Percentiles rank a stretch among this genome's conserved stretches.
Evolutionary conservation across 371 early-diverging fungal species (phyloP).

Genomic region (Mortierella sp.): DNA sequence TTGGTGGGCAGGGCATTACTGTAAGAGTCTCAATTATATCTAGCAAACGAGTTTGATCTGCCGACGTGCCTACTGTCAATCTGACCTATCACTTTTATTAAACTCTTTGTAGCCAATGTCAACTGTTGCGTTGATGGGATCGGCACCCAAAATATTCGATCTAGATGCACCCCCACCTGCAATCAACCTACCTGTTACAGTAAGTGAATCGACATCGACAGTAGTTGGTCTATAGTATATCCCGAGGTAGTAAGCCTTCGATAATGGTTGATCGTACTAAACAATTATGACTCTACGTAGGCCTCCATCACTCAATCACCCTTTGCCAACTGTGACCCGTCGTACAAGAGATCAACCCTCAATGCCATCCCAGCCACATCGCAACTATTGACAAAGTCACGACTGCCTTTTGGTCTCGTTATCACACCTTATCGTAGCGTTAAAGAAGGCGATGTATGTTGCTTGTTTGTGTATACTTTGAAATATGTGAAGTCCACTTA

Average conservation of each 20-base stretch:
- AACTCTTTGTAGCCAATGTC: constrained; percentile 19
- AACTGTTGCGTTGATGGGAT: constrained; percentile 51
- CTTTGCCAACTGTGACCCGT: constrained; percentile 76
- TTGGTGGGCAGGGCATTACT: constrained; percentile 31
- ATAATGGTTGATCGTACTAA: neutral
- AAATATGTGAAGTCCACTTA: neutral
- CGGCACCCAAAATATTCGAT: constrained; percentile 42
- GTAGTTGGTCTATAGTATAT: neutral
- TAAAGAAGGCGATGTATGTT: constrained; percentile 45
- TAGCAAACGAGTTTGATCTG: neutral
- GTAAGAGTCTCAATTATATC: constrained; percentile 11
- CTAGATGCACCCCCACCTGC: constrained; percentile 54
- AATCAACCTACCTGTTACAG: constrained; percentile 69
- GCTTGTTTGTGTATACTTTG: neutral
- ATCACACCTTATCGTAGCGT: constrained; percentile 82
- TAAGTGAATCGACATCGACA: constrained; percentile 27
- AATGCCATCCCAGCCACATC: constrained; percentile 90
- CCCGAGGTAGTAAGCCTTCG: neutral
- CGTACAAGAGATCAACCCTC: constrained; percentile 89
- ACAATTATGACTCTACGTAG: constrained; percentile 44
- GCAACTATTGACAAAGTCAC: constrained; percentile 83
- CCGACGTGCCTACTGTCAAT: neutral
- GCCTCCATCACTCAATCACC: constrained; percentile 79
- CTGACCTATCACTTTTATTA: neutral
- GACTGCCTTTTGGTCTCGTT: constrained; percentile 89